A percentile compares a stretch with the other conserved stretches of the same genome.
Conservation (phyloP, 345 rosid genomes). For the Microthlaspi erraticum region DNA sequence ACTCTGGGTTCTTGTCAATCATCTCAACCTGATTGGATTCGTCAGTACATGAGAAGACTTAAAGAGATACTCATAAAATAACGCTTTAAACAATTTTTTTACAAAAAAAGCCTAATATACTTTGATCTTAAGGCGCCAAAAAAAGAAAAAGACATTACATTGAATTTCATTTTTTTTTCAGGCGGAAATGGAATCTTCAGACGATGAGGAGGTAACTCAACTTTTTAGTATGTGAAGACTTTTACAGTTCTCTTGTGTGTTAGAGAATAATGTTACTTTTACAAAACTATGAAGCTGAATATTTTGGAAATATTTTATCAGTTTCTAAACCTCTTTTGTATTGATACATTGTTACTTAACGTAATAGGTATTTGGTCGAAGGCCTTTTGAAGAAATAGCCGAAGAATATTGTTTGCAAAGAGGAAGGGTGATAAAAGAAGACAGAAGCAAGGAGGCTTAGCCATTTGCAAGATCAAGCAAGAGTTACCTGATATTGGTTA, state of each 20-base stretch:
- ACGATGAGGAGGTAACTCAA: conserved; percentile 64
- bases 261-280: conserved; percentile 12
- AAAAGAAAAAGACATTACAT: neutral
- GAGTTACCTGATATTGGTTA: conserved; percentile 82
- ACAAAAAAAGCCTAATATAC: conserved; percentile 3
- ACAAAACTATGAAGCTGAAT: conserved; percentile 1
- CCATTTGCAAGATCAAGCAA: conserved; percentile 80
- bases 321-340: neutral
- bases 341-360: conserved; percentile 18
- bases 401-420: conserved; percentile 78
- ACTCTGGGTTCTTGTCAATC: conserved; percentile 55
- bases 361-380: conserved; percentile 57
- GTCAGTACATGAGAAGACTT: conserved; percentile 75
- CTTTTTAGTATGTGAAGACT: conserved; percentile 7
- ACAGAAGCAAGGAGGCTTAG: conserved; percentile 68
- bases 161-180: conserved; percentile 36
- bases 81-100: conserved; percentile 6
- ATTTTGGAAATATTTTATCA: neutral
- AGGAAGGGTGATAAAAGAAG: conserved; percentile 64
- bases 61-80: conserved; percentile 64
- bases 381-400: conserved; percentile 67
- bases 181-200: conserved; percentile 75
- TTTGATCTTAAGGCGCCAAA: neutral
- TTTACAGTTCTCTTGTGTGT: too few relatives aligned
- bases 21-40: conserved; percentile 91